phyloP scores from a whole-genome alignment of 208 protist species.

The Eutreptiella sp. region DNA sequence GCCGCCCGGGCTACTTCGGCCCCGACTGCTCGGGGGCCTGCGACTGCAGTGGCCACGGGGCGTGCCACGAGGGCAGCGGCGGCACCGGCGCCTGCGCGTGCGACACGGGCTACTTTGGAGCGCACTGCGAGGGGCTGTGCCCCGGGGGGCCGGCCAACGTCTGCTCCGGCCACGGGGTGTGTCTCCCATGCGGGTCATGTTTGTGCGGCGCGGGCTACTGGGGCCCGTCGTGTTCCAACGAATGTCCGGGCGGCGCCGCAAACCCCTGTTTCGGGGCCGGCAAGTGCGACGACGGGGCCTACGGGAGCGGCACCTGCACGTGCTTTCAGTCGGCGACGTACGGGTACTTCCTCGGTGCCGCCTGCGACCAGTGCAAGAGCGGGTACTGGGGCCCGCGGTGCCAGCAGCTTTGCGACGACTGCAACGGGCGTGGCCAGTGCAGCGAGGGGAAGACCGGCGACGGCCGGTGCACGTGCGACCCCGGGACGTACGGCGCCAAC shows the following conservation, averaged over 20 bases:
- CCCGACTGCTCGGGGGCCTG: background rate
- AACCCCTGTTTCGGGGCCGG: background rate
- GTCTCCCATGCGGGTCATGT: background rate
- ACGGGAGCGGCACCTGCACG: conserved; percentile 17
- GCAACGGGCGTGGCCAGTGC: conserved; percentile 8
- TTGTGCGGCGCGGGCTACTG: conserved; percentile 9
- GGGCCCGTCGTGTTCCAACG: background rate
- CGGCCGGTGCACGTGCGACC: background rate
- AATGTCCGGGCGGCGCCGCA: conserved; percentile 9
- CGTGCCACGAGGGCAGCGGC: conserved; percentile 5
- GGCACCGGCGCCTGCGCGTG: conserved; percentile 21
- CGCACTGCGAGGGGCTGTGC: conserved; percentile 6
- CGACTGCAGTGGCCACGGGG: conserved; percentile 8
- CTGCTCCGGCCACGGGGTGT: background rate
- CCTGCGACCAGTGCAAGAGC: conserved; percentile 15
- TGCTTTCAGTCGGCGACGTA: conserved; percentile 1
- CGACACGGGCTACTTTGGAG: background rate
- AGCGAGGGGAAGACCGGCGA: conserved; percentile 12
- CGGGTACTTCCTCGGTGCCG: conserved; percentile 19
- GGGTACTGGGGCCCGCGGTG: conserved; percentile 20
- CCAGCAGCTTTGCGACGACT: conserved; percentile 3
- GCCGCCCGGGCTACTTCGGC: conserved; percentile 21
- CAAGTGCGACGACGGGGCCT: background rate
- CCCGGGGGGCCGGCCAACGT: background rate
- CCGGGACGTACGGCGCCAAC: background rate